Base-by-base conservation (phyloP, 768 basidiomycete genomes). In the Mycena sanguinolenta region DNA sequence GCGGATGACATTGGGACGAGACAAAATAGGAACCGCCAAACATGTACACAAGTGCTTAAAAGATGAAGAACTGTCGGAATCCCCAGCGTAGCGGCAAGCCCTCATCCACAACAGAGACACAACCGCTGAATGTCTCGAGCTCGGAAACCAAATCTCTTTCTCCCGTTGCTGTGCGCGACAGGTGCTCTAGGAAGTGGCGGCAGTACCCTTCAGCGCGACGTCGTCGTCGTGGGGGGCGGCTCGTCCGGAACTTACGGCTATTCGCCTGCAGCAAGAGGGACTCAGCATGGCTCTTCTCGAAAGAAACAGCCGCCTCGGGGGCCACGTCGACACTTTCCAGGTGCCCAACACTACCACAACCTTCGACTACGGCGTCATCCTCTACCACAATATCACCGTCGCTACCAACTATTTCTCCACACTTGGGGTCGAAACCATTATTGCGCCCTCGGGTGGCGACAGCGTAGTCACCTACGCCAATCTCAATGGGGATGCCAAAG, bases 241-340 rank as follows among this genome's bases (percentile, higher is more conserved):
- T 61, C 59, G 34, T 44, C 59, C 30, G 59, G 59, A 44, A 61
- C 59, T 30, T 61, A 61, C 59, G 28, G 59, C 59, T 61, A 61
- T 49, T 30, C 59, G 44, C n/a, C 44, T 61, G 59, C 59, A 61
- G 59, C 59, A 34, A 44, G 44, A 10, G 23, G 59, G 59, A 30
- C 49, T 49, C 49, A 49, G 44, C 49, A 44, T 61, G 44, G 32
- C 49, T 49, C 44, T 61, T 44, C 49, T 61, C 16, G 59, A 61
- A 44, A 61, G 49, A 30, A 44, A 61, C 30, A 44, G 49, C 59
- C 44, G 49, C 44, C 59, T 61, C 44, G 59, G 59, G 44, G 59
- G 59, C 30, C 59, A 61, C 59, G 49, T 44, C 28, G 49, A 61
- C 46, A 61, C 59, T 3, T 61, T 61, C 59, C 59, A 61, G 28